Base-by-base conservation (phyloP, 2,329 filamentous ascomycete species). In the Cladosporium sp. region DNA sequence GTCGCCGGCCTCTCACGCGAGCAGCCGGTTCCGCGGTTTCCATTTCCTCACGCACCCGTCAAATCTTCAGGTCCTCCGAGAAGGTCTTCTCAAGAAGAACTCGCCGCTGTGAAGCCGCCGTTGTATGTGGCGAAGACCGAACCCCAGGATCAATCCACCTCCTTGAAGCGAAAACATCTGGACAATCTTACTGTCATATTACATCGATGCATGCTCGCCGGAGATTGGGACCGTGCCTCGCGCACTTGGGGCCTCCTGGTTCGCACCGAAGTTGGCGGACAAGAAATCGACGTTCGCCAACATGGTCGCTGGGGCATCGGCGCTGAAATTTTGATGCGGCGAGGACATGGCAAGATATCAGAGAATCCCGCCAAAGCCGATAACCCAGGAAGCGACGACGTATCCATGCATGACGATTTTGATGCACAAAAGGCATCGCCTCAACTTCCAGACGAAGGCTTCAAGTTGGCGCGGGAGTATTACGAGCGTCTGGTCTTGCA, bases 281-380 rank as follows among this genome's bases (percentile, higher is more conserved):
- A 69, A 42, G 70, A 72, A 6, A 74, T 91, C 17, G 89, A 96
- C 64, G 67, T 92, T 42, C 80, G 89, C 34, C 74, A 74, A 17
- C 78, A 84, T 61, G 79, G 82, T 30, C 78, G 86, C 57, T 96
- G 91, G 92, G 85, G 85, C 12, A 78, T 96, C 39, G 90, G 89
- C 1, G 89, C 88, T 2, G 91, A 96, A 69, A 80, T 96, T 17
- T 70, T 96, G 50, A 82, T 95, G 70, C 80, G 86, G 13, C 69
- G 69, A 55, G 51, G 56, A 34, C 7, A 15, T 15, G 24, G 29
- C n/a, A 20, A 24, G n/a, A n/a, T n/a, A 13, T 7, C 32, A 29
- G 3, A 19, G 8, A n/a, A 13, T n/a, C 19, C 47, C n/a, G 39
- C 36, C 22, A 11, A 27, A 37, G 22, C 22, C 9, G 9, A 27